phyloP scores from a whole-genome alignment of 2,329 filamentous ascomycete species.

The Fusarium proliferatum region DNA sequence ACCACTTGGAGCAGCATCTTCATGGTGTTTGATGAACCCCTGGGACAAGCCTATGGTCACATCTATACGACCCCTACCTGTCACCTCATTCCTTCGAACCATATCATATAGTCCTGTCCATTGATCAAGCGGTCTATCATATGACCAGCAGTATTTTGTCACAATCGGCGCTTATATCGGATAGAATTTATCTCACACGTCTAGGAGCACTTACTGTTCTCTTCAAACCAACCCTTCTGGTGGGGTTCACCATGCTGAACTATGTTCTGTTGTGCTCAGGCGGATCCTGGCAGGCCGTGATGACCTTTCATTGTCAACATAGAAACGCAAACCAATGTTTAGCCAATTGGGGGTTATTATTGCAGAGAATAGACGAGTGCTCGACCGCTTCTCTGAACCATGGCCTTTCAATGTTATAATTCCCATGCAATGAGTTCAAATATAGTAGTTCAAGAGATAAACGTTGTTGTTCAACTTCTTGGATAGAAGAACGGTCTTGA shows the following conservation, averaged over 20 bases:
- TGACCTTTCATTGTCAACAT: neutral
- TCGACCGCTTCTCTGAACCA: neutral
- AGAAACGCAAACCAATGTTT: neutral
- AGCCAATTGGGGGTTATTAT: neutral
- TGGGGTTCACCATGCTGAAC: neutral
- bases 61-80: neutral
- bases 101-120: neutral
- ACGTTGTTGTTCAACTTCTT: neutral
- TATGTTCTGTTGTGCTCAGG: neutral
- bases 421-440: neutral
- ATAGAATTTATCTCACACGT: neutral
- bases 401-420: neutral
- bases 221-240: neutral
- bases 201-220: conserved; percentile 14
- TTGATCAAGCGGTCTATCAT: conserved; percentile 11
- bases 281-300: neutral
- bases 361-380: neutral
- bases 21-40: neutral
- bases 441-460: neutral
- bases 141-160: neutral
- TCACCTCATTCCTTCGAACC: neutral
- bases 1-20: neutral
- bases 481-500: neutral
- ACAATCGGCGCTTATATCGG: neutral
- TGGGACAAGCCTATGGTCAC: neutral